Percentiles rank a stretch among this genome's conserved stretches.
Evolutionary conservation across 2,329 filamentous ascomycete species (phyloP).

Genomic region (Pseudocercospora fijiensis): DNA sequence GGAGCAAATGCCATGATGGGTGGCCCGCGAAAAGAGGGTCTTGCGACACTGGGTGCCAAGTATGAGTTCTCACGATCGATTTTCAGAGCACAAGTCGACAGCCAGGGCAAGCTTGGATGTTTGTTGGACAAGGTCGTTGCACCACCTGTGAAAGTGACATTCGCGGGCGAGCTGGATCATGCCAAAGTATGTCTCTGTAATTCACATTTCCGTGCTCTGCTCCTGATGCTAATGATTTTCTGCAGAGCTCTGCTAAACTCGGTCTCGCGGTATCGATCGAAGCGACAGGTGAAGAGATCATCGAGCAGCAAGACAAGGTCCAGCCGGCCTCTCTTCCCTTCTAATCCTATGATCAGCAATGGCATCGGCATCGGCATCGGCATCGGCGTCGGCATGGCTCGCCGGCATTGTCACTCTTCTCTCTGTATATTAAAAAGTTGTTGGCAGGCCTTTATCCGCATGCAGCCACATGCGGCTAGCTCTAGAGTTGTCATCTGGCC

Average conservation of each 20-base stretch:
- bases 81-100: constrained; percentile 94
- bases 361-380: background rate
- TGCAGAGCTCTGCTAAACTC: constrained; percentile 88
- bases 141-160: constrained; percentile 87
- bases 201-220: background rate
- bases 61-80: constrained; percentile 97
- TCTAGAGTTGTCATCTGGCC: constrained; percentile 8
- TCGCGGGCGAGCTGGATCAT: constrained; percentile 96
- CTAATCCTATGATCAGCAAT: constrained; percentile 23
- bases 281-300: constrained; percentile 77
- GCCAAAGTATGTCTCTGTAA: constrained; percentile 67
- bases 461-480: constrained; percentile 22
- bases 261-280: constrained; percentile 92
- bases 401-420: constrained; percentile 23
- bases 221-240: background rate
- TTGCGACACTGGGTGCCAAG: constrained; percentile 89
- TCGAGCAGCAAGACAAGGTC: constrained; percentile 68
- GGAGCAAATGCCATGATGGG: constrained; percentile 65
- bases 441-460: constrained; percentile 10
- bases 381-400: background rate
- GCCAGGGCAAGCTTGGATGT: constrained; percentile 87
- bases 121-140: constrained; percentile 94
- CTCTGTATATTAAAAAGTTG: constrained; percentile 29
- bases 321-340: constrained; percentile 46
- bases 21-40: constrained; percentile 76